Percentiles rank a stretch among this genome's conserved stretches.
Evolutionary conservation across 768 basidiomycete genomes (phyloP).

Genomic region (Boletus speciosus): DNA sequence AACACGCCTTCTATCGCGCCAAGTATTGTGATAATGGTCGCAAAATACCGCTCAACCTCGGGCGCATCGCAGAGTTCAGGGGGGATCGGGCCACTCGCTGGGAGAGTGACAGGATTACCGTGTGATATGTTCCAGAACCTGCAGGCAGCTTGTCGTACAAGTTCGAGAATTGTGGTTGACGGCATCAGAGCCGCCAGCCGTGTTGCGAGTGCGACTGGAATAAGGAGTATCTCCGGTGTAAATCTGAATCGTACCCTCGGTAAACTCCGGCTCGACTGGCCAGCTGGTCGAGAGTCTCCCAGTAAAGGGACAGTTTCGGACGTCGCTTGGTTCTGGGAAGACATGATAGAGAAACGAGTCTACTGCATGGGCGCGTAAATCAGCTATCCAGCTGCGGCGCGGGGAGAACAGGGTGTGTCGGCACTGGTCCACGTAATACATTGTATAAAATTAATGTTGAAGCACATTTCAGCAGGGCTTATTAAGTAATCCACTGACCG

Average conservation of each 20-base stretch:
- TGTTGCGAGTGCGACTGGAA: slow-evolving; percentile 26
- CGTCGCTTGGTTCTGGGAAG: slow-evolving; percentile 1
- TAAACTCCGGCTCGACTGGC: background rate
- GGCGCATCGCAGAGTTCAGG: slow-evolving; percentile 20
- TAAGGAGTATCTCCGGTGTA: slow-evolving; percentile 21
- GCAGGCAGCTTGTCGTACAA: slow-evolving; percentile 28
- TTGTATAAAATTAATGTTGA: too few relatives aligned
- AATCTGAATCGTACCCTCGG: background rate
- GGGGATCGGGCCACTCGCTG: slow-evolving; percentile 3
- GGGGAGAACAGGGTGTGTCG: background rate
- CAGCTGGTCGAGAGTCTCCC: background rate
- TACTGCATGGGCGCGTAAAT: too few relatives aligned
- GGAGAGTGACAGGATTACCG: slow-evolving; percentile 3
- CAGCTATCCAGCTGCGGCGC: background rate
- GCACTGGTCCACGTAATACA: background rate
- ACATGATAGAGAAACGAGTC: background rate
- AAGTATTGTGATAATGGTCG: slow-evolving; percentile 17
- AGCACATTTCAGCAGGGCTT: too few relatives aligned
- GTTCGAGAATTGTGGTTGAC: slow-evolving; percentile 25
- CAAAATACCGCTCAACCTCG: slow-evolving; percentile 20
- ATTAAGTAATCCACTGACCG: too few relatives aligned
- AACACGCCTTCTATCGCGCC: slow-evolving; percentile 15
- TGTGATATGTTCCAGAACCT: slow-evolving; percentile 20
- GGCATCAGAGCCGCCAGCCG: slow-evolving; percentile 21
- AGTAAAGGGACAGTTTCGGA: slow-evolving; percentile 14